Evolutionary conservation across 495 filamentous ascomycete species (phyloP).

Genomic region (Lepidopterella palustris): DNA sequence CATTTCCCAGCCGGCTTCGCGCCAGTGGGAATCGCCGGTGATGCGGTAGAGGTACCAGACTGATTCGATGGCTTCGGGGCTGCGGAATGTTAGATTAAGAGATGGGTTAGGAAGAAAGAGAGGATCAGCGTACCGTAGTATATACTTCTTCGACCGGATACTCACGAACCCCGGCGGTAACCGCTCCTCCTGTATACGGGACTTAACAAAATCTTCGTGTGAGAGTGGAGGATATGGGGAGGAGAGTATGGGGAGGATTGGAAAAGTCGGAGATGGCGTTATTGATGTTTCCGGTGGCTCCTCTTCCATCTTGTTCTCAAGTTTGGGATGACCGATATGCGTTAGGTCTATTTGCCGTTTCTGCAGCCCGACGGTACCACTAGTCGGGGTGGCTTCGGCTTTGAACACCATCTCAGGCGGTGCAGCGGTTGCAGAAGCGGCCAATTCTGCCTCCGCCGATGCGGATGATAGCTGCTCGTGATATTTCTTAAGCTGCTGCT

Average conservation of each 20-base stretch:
- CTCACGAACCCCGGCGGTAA: slow-evolving; percentile 60
- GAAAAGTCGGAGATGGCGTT: slow-evolving; percentile 1
- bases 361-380: not conserved
- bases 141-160: slow-evolving; percentile 58
- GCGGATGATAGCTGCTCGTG: slow-evolving; percentile 11
- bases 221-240: slow-evolving; percentile 41
- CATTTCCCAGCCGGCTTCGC: slow-evolving; percentile 86
- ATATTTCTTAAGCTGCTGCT: slow-evolving; percentile 11
- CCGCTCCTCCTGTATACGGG: slow-evolving; percentile 52
- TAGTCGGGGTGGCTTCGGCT: slow-evolving; percentile 1
- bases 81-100: slow-evolving; percentile 30
- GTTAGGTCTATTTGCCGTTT: not conserved
- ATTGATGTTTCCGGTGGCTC: not conserved
- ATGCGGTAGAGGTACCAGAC: slow-evolving; percentile 95
- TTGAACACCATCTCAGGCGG: not conserved
- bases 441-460: slow-evolving; percentile 9
- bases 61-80: slow-evolving; percentile 89
- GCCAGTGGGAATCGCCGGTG: slow-evolving; percentile 74
- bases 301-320: not conserved
- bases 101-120: too few species aligned
- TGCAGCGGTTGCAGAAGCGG: slow-evolving; percentile 13
- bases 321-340: not conserved
- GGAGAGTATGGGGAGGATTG: slow-evolving; percentile 12
- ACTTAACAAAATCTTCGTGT: slow-evolving; percentile 59
- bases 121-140: slow-evolving; percentile 58